Evolutionary conservation across 257 asterid species (phyloP).

Genomic region (Nicotiana noctiflora): DNA sequence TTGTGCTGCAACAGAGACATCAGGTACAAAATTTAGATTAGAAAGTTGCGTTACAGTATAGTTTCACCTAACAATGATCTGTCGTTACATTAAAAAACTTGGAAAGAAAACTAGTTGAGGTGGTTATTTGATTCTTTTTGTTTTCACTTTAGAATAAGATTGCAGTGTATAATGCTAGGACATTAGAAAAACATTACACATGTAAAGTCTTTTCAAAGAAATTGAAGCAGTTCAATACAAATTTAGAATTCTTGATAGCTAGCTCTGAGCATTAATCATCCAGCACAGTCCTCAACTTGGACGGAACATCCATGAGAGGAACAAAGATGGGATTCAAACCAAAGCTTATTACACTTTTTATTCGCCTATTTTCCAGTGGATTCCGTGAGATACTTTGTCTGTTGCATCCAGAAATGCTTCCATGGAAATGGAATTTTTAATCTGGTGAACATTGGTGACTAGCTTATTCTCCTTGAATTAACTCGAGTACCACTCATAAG

Average conservation of each 20-base stretch:
- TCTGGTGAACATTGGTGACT: neutral
- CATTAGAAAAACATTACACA: neutral
- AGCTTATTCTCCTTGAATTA: neutral
- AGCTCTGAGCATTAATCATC: neutral
- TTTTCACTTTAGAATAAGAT: neutral
- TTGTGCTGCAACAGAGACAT: neutral
- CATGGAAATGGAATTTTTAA: neutral
- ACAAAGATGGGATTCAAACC: neutral
- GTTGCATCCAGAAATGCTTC: neutral
- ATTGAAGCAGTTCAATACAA: neutral
- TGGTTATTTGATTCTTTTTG: neutral
- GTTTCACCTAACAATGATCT: neutral
- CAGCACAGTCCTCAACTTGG: neutral
- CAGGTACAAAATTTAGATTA: neutral
- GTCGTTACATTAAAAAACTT: neutral
- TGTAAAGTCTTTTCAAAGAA: neutral
- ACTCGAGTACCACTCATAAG: neutral
- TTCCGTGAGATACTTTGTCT: neutral
- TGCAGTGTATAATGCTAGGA: neutral
- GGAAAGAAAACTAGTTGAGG: neutral
- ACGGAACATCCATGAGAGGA: neutral
- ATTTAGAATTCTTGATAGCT: neutral
- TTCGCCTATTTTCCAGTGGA: neutral
- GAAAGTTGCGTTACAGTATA: neutral
- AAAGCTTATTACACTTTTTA: neutral